Percentiles rank a stretch among this genome's conserved stretches.
Conservation (phyloP, 139 green algal genomes). For the Trebouxia sp. region DNA sequence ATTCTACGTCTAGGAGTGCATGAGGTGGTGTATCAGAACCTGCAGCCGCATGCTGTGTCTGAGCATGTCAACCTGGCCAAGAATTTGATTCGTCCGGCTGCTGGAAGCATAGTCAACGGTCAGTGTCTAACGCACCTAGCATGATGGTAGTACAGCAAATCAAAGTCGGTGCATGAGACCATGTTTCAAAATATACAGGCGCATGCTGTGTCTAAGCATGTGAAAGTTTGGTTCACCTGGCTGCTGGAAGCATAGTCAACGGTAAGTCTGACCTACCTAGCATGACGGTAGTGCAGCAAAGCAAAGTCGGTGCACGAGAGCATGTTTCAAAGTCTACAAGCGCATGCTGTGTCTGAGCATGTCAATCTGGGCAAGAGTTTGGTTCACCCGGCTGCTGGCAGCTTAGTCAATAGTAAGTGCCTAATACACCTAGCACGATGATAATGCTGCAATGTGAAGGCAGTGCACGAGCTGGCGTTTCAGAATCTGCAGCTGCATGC, state of each 20-base stretch:
- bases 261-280: background rate
- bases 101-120: conserved; percentile 66
- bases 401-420: conserved; percentile 67
- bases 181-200: background rate
- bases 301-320: background rate
- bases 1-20: conserved; percentile 75
- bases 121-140: no score
- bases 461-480: background rate
- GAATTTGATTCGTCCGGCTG: conserved; percentile 39
- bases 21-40: conserved; percentile 62
- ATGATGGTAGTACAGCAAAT: no score
- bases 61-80: conserved; percentile 79
- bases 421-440: no score
- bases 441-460: no score
- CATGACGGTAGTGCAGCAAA: no score
- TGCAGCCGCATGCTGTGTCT: conserved; percentile 58
- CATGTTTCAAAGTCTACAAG: background rate
- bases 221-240: background rate
- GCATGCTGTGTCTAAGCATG: background rate
- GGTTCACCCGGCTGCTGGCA: conserved; percentile 39
- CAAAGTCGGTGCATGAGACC: no score
- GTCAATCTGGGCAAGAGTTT: conserved; percentile 72
- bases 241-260: background rate
- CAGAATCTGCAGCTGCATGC: background rate
- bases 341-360: conserved; percentile 39